Evolutionary conservation across 2,329 filamentous ascomycete species (phyloP), one percentile per base, ranked within the genome.

Genomic region (Aspergillus neoniger): DNA sequence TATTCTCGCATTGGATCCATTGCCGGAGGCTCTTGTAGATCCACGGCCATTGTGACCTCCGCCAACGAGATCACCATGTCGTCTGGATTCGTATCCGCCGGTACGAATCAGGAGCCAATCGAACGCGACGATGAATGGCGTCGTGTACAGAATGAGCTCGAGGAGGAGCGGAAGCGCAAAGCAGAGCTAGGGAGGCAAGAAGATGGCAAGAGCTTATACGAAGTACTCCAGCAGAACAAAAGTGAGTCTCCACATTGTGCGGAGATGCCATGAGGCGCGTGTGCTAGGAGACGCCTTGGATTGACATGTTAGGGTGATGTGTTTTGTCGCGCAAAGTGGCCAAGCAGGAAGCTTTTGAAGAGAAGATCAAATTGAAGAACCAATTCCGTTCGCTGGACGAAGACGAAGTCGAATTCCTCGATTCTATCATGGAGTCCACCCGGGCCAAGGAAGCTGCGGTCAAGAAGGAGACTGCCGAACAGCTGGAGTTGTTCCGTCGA

Each of bases 401-500:
- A 61, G 81, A 82, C 60, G 81, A 83, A 64, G 73, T 82, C 50
- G 81, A 82, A 2, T 83, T 82, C 61, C 71, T 83, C 3, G 81
- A 88, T 62, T 84, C 83, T 0, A 77, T 88, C 2, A 76, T 85
- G 36, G 84, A 87, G 65, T 82, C 81, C 6, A 83, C 82, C 25
- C 79, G 85, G 25, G 81, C 80, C 21, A 79, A 86, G 69, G 86
- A 88, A 66, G 81, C 77, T 2, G 82, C 80, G 4, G 78, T 88
- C 48, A 83, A 80, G 67, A 83, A 81, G 65, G 84, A 88, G 65
- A 88, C 85, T 0, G 76, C 77, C 5, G 84, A 86, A 63, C 83
- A 85, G 67, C 74, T 89, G 10, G 84, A 86, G 43, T 68, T 78
- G 1, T 89, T 88, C 65, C 81, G 85, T 30, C 80, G 79, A 62